Conservation (phyloP, 495 filamentous ascomycete species). For the Saxophila tyrrhenica region DNA sequence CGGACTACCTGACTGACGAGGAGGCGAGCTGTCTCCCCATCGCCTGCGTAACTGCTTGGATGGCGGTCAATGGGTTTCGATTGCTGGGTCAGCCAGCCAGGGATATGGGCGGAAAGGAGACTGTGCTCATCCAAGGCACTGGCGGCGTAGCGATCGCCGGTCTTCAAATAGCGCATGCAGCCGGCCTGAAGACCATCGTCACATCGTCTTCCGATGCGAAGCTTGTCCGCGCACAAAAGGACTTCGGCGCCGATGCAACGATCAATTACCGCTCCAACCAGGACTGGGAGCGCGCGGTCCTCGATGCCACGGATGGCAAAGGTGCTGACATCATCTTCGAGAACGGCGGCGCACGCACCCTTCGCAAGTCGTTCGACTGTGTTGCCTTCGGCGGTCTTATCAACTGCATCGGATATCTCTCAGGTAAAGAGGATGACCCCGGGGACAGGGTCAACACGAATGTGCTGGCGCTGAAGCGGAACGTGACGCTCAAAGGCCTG, state of each 20-base stretch:
- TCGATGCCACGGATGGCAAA: constrained; percentile 27
- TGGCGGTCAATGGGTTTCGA: constrained; percentile 23
- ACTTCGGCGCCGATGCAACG: constrained; percentile 32
- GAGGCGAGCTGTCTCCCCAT: constrained; percentile 29
- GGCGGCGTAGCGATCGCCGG: constrained; percentile 24
- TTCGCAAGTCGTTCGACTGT: constrained; percentile 25
- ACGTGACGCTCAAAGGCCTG: constrained; percentile 20
- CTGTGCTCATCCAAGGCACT: constrained; percentile 24
- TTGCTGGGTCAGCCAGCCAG: constrained; percentile 16
- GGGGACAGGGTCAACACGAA: constrained; percentile 14
- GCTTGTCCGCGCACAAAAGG: constrained; percentile 28
- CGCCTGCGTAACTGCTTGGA: constrained; percentile 35
- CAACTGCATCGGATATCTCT: constrained; percentile 20
- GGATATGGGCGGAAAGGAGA: constrained; percentile 13
- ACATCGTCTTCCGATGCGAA: constrained; percentile 38
- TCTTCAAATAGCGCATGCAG: constrained; percentile 18
- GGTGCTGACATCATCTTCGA: constrained; percentile 42
- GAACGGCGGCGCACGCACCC: constrained; percentile 38
- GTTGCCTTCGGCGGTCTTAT: constrained; percentile 19
- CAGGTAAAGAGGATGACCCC: constrained; percentile 12
- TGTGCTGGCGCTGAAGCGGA: constrained; percentile 15
- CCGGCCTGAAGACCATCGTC: constrained; percentile 35
- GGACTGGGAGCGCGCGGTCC: constrained; percentile 35
- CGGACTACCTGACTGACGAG: constrained; percentile 23
- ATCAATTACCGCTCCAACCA: constrained; percentile 37